Conservation (phyloP, 768 basidiomycete genomes). For the Naganishia friedmannii region DNA sequence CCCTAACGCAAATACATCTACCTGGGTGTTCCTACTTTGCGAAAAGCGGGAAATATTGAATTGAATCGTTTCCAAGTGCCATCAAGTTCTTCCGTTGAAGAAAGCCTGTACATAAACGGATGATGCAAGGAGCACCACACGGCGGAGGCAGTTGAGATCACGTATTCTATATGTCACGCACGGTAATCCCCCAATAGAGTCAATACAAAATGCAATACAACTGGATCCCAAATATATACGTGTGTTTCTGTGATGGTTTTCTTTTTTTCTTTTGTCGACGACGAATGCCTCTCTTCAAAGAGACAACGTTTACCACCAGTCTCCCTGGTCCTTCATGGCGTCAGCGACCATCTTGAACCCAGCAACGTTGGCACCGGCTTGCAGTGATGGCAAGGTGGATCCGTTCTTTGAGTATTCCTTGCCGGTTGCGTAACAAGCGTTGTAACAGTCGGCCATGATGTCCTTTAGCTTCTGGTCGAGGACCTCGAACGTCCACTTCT, state of each 20-base stretch:
- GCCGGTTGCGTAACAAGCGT: conserved; percentile 62
- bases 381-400: conserved; percentile 56
- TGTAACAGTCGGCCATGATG: conserved; percentile 68
- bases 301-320: conserved; percentile 63
- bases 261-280: background rate
- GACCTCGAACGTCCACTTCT: conserved; percentile 63
- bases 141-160: conserved; percentile 3
- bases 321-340: conserved; percentile 71
- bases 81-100: too few relatives aligned
- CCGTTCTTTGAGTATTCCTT: conserved; percentile 61
- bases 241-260: conserved; percentile 18
- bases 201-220: conserved; percentile 24
- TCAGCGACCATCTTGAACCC: conserved; percentile 68
- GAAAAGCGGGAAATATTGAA: too few relatives aligned
- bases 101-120: too few relatives aligned
- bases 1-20: too few relatives aligned
- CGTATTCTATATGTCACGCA: conserved; percentile 22
- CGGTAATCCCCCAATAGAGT: conserved; percentile 26
- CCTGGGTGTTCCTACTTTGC: too few relatives aligned
- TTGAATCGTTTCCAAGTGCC: too few relatives aligned
- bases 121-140: too few relatives aligned
- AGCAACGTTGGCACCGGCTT: conserved; percentile 70
- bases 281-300: conserved; percentile 24
- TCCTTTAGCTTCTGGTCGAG: conserved; percentile 68
- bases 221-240: conserved; percentile 23